A percentile compares a stretch with the other conserved stretches of the same genome.
phyloP scores from a whole-genome alignment of 768 basidiomycete species.

The Xerocomus spinulosus region DNA sequence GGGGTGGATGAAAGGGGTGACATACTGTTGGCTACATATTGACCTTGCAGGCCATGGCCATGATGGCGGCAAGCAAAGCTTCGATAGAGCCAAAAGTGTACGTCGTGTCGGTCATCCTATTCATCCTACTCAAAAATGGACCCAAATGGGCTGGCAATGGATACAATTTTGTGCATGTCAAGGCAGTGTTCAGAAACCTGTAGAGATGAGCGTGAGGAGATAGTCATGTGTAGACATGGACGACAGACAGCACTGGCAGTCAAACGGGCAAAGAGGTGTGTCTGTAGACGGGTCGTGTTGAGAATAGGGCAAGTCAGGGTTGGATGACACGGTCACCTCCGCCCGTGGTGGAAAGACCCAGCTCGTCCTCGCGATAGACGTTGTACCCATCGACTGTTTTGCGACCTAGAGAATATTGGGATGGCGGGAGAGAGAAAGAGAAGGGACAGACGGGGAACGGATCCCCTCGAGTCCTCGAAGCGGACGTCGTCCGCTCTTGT shows the following conservation, averaged over 20 bases:
- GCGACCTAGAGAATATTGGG: slow-evolving; percentile 45
- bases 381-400: slow-evolving; percentile 77
- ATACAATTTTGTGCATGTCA: not conserved
- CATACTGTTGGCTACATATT: slow-evolving; percentile 57
- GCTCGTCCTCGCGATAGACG: slow-evolving; percentile 80
- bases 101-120: too few relatives aligned
- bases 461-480: slow-evolving; percentile 76
- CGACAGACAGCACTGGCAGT: slow-evolving; percentile 80
- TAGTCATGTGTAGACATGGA: not conserved
- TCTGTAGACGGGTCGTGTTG: slow-evolving; percentile 43
- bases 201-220: not conserved
- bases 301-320: slow-evolving; percentile 10
- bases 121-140: too few relatives aligned
- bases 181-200: slow-evolving; percentile 26
- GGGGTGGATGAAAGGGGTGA: slow-evolving; percentile 16
- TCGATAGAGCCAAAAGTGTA: slow-evolving; percentile 48
- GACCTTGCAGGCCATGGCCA: slow-evolving; percentile 49
- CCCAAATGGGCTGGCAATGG: not conserved
- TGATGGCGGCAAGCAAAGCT: slow-evolving; percentile 41
- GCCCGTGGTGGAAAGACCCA: slow-evolving; percentile 60
- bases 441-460: slow-evolving; percentile 54
- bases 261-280: slow-evolving; percentile 82
- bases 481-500: slow-evolving; percentile 37
- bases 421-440: slow-evolving; percentile 8
- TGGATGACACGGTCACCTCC: slow-evolving; percentile 53